Conservation (phyloP, 495 filamentous ascomycete genomes). For the Daldinia vernicosa region DNA sequence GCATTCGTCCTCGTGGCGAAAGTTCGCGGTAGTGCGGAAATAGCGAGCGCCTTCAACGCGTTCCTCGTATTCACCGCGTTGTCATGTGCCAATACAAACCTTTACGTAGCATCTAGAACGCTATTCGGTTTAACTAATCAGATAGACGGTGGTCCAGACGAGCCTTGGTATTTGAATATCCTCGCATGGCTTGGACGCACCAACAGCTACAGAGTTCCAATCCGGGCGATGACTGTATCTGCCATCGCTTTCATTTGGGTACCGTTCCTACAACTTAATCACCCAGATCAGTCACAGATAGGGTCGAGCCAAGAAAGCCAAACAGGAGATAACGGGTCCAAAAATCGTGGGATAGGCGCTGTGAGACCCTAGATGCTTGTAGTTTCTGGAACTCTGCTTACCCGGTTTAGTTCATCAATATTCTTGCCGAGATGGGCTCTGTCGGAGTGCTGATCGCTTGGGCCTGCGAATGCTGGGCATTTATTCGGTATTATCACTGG, state of each 20-base stretch:
- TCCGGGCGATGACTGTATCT: conserved; percentile 52
- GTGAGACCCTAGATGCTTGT: background rate
- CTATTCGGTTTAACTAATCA: conserved; percentile 52
- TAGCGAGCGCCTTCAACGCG: conserved; percentile 35
- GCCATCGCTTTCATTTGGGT: conserved; percentile 41
- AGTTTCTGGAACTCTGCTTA: background rate
- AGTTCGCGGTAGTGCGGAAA: conserved; percentile 21
- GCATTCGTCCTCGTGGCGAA: conserved; percentile 53
- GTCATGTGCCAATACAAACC: conserved; percentile 50
- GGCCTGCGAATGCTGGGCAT: conserved; percentile 56
- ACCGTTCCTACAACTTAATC: conserved; percentile 44
- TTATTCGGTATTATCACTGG: conserved; percentile 53
- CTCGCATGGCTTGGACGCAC: conserved; percentile 49
- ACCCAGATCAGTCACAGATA: background rate
- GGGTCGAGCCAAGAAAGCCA: too few relatives aligned
- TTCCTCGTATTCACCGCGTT: conserved; percentile 39
- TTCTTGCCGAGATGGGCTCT: conserved; percentile 49
- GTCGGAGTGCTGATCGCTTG: conserved; percentile 52
- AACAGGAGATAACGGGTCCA: background rate
- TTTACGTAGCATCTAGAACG: conserved; percentile 55
- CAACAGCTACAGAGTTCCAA: conserved; percentile 53
- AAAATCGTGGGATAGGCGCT: background rate
- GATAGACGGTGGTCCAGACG: conserved; percentile 42
- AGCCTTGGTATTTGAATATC: conserved; percentile 35
- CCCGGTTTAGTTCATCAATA: conserved; percentile 44